phyloP scores from a whole-genome alignment of 768 basidiomycete species.

The Omphalotus guepiniiformis region DNA sequence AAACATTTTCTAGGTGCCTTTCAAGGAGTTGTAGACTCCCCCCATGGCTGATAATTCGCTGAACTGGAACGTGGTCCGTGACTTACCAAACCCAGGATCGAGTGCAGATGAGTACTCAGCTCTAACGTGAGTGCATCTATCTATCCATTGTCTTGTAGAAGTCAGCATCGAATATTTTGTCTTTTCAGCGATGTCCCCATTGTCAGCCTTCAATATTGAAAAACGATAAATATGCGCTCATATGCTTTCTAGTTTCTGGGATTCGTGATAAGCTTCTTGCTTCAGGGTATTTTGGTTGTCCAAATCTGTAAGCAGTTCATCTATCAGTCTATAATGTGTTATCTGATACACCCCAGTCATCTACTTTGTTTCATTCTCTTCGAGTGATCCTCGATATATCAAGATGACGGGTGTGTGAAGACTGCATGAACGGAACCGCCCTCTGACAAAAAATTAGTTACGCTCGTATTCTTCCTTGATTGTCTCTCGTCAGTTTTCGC shows the following conservation, averaged over 20 bases:
- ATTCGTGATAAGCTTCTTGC: conserved; percentile 7
- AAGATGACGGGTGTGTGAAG: conserved; percentile 1
- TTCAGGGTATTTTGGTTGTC: conserved; percentile 8
- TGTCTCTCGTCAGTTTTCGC: conserved; percentile 17
- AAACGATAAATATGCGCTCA: background rate
- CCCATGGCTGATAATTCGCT: too few relatives aligned
- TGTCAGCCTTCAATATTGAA: conserved; percentile 1
- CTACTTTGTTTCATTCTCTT: conserved; percentile 6
- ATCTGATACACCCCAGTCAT: conserved; percentile 1
- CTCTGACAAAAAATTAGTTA: conserved; percentile 9
- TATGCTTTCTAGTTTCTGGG: conserved; percentile 7
- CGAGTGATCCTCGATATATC: conserved; percentile 3
- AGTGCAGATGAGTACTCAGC: conserved; percentile 4
- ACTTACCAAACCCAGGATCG: background rate
- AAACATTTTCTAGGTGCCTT: too few relatives aligned
- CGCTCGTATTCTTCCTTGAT: conserved; percentile 13
- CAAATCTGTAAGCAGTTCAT: conserved; percentile 8
- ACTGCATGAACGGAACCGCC: background rate
- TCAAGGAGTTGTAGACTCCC: too few relatives aligned
- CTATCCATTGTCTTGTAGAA: background rate
- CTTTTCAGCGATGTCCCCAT: conserved; percentile 5
- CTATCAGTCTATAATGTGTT: background rate
- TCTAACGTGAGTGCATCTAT: conserved; percentile 3
- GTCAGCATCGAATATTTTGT: background rate
- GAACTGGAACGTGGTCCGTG: too few relatives aligned